Evolutionary conservation across 495 filamentous ascomycete species (phyloP), one percentile per base, ranked within the genome.

Genomic region (Aspergillus affinis): DNA sequence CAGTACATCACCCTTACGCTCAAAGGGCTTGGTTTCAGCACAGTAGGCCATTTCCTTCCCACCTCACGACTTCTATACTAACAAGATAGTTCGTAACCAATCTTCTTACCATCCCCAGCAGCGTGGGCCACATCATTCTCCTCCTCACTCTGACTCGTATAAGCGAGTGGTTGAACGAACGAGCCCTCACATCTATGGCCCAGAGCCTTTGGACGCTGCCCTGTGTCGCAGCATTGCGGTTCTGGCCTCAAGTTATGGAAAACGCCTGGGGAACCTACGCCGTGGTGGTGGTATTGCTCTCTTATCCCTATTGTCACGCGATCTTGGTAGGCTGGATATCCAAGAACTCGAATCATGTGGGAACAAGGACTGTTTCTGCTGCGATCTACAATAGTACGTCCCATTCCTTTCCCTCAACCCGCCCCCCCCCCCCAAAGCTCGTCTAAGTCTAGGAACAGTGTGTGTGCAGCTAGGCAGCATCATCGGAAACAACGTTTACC

Each of bases 291-390:
- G 74, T 77, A 0, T 46, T 86, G 20, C 63, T 83, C 13, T 77
- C 74, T 47, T 84, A 84, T 55, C 83, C 84, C 0, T 84, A 84
- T 57, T 80, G 78, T 55, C 84, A 85, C 58, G 81, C 86, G 0
- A 86, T 89, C 27, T 78, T 86, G 57, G 86, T 88, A 0, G 86
- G 77, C 3, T 86, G 84, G 83, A 82, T 77, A 36, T 82, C 81
- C 0, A 73, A 78, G 53, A 87, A 89, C 63, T 78, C 84, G 9
- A 85, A 85, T 52, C 80, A 79, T 2, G 86, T 89, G 10, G 72
- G 86, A 1, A 87, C 85, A 0, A 70, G 87, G n/a, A 81, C 86
- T 4, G 81, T 90, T 4, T 80, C 78, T 5, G 77, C 84, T 9
- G 71, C 84, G 7, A 64, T 82, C 23, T 86, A 86, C 69, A 84